A percentile compares a stretch with the other conserved stretches of the same genome.
phyloP scores from a whole-genome alignment of 768 basidiomycete genomes.

The Fistulinella prunicolor region DNA sequence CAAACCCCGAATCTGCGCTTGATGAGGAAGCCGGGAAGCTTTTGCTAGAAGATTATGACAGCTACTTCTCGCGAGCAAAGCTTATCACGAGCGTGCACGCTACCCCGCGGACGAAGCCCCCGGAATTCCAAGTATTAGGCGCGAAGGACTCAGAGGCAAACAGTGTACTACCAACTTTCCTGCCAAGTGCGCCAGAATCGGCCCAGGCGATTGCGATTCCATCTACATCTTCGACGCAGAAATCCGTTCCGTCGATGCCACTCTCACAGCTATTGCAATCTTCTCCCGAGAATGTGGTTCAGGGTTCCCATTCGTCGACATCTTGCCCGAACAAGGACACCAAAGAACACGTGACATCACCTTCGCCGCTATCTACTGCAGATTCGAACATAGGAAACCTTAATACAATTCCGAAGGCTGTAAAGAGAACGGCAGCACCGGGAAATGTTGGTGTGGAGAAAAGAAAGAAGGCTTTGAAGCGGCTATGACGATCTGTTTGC shows the following conservation, averaged over 20 bases:
- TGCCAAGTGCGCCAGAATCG: constrained; percentile 23
- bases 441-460: constrained; percentile 66
- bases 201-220: constrained; percentile 38
- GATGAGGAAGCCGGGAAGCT: constrained; percentile 96
- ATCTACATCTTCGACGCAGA: constrained; percentile 39
- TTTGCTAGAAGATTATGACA: constrained; percentile 84
- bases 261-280: constrained; percentile 38
- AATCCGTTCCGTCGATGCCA: constrained; percentile 41
- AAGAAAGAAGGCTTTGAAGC: constrained; percentile 85
- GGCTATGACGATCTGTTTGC: constrained; percentile 43
- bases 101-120: constrained; percentile 69
- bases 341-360: constrained; percentile 65
- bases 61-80: constrained; percentile 81
- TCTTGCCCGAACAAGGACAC: constrained; percentile 30
- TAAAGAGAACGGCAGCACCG: constrained; percentile 62
- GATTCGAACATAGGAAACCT: constrained; percentile 60
- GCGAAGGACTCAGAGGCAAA: constrained; percentile 22
- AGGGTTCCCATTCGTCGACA: constrained; percentile 36
- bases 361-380: constrained; percentile 67
- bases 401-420: constrained; percentile 50
- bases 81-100: constrained; percentile 93
- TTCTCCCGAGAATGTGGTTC: constrained; percentile 40
- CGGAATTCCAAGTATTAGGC: constrained; percentile 60
- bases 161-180: constrained; percentile 11
- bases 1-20: constrained; percentile 93